Conservation (phyloP, 164 flowering plant genomes). For the grape (Vitis vinifera) region ASM3070453v1 NC_081821.1:3482501-3483000, state of each 20-base stretch:
- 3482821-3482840: slow-evolving; percentile 33
- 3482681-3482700: too few relatives aligned
- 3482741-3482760: not conserved
- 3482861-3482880: too few relatives aligned
- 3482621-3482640: slow-evolving; percentile 32
- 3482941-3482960: not conserved
- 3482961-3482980: not conserved
- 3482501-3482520: too few relatives aligned
- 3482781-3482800: slow-evolving; percentile 61
- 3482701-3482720: not conserved
- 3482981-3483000: slow-evolving; percentile 6
- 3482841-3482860: slow-evolving; percentile 32
- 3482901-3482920: too few relatives aligned
- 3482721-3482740: not conserved
- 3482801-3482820: slow-evolving; percentile 35
- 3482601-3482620: slow-evolving; percentile 28
- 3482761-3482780: slow-evolving; percentile 38
- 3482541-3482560: not conserved
- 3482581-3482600: slow-evolving; percentile 32
- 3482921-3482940: too few relatives aligned
- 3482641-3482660: slow-evolving; percentile 26
- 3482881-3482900: too few relatives aligned
- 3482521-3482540: too few relatives aligned
- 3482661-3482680: slow-evolving; percentile 20
- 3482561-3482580: slow-evolving; percentile 27